Conservation (phyloP, 2,329 filamentous ascomycete species). For the Ceratocystis diversiconidia region DNA sequence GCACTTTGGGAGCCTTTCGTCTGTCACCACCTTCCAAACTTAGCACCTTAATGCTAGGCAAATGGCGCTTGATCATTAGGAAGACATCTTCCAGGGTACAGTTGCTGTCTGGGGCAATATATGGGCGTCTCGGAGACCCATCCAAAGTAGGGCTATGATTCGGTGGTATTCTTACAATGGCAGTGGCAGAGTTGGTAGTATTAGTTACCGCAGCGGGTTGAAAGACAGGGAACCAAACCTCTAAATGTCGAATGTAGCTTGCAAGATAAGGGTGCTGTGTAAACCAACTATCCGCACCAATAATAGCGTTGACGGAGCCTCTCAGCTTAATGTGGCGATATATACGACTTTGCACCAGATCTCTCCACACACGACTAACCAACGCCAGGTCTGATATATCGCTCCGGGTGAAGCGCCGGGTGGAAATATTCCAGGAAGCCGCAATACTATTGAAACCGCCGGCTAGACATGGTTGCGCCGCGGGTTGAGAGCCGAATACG, state of each 20-base stretch:
- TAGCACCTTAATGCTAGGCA: constrained; percentile 49
- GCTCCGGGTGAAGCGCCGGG: constrained; percentile 50
- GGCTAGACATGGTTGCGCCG: constrained; percentile 40
- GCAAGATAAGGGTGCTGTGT: constrained; percentile 42
- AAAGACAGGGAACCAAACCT: constrained; percentile 67
- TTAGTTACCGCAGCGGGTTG: constrained; percentile 28
- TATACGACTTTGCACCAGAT: constrained; percentile 54
- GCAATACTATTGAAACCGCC: constrained; percentile 33
- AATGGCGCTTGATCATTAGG: constrained; percentile 42
- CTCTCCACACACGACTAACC: constrained; percentile 48
- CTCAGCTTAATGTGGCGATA: constrained; percentile 66
- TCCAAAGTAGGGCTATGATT: not conserved
- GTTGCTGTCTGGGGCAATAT: constrained; percentile 35
- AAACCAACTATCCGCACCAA: constrained; percentile 48
- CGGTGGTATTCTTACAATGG: not conserved
- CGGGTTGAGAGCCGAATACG: constrained; percentile 54
- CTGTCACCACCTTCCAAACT: constrained; percentile 66
- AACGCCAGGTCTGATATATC: constrained; percentile 53
- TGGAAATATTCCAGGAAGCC: constrained; percentile 28
- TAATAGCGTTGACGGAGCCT: constrained; percentile 49
- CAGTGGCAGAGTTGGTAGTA: not conserved
- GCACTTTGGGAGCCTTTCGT: constrained; percentile 57
- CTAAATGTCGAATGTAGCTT: constrained; percentile 54
- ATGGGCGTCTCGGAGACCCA: constrained; percentile 37
- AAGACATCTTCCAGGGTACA: constrained; percentile 59